Evolutionary conservation across 2,329 filamentous ascomycete genomes (phyloP), one percentile per base, ranked within the genome.

Genomic region (Pyricularia grisea): DNA sequence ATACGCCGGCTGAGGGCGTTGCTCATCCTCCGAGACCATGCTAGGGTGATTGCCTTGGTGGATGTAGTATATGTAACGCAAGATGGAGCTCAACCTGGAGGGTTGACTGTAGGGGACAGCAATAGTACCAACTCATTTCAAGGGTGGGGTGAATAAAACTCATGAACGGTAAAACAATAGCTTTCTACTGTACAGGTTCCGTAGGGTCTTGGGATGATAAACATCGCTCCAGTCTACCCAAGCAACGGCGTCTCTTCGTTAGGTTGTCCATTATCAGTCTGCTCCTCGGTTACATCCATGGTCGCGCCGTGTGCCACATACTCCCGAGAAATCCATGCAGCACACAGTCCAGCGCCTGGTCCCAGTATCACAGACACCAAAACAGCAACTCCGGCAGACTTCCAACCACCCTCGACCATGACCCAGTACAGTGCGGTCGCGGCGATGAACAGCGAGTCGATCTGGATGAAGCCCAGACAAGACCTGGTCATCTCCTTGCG

Each of bases 401-500:
- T 74, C 79, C 81, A 81, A 23, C 84, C 83, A 0, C 81, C 80
- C 74, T 86, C 84, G 20, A 83, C 81, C 58, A 85, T 74, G 42
- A 86, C 75, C 84, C 84, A 86, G 74, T 86, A 86, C 36, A 85
- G 71, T 4, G 85, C 80, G 0, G 84, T 84, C 72, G 81, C 75
- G 2, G 75, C 77, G 64, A 84, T 77, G 71, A 82, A 84, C 28
- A 79, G 74, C 6, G 78, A 71, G 70, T 86, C 80, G 65, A 86
- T 80, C 73, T 81, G 79, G 68, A 86, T 79, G 68, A 84, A 82
- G 65, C 75, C 76, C 67, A 82, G 74, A 0, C 79, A 79, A 14
- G 81, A 79, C 50, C 80, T 79, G n/a, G 84, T 85, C 80, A 85
- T 79, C 72, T 84, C 80, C 65, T 78, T 78, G 50, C 83, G 77